phyloP scores from a whole-genome alignment of 805 yeast genomes.

The Candida qinlingensis region DNA sequence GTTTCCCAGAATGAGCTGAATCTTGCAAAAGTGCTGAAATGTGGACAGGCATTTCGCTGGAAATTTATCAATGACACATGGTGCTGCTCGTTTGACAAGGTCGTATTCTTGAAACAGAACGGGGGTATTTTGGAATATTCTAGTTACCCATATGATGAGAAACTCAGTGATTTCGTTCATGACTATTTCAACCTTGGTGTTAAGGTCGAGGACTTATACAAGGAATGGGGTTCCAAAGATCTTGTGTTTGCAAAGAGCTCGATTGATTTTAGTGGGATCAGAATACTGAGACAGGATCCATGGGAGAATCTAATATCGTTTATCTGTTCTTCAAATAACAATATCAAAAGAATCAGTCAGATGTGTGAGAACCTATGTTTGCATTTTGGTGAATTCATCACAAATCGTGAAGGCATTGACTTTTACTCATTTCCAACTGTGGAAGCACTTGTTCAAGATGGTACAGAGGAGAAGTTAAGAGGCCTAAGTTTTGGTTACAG shows the following conservation, averaged over 20 bases:
- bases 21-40: constrained; percentile 62
- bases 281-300: constrained; percentile 90
- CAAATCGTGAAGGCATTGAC: constrained; percentile 43
- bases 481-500: constrained; percentile 76
- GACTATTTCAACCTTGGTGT: constrained; percentile 72
- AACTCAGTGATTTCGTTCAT: constrained; percentile 39
- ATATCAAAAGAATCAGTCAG: constrained; percentile 85
- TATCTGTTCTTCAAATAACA: constrained; percentile 94
- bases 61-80: constrained; percentile 55
- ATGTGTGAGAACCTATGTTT: constrained; percentile 81
- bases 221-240: constrained; percentile 59
- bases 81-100: constrained; percentile 58
- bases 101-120: constrained; percentile 63
- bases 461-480: constrained; percentile 42
- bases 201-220: constrained; percentile 47
- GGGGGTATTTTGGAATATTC: constrained; percentile 45
- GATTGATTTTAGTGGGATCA: constrained; percentile 54
- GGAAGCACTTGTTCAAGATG: constrained; percentile 34
- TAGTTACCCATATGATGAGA: constrained; percentile 30
- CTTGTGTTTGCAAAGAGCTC: constrained; percentile 36
- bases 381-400: constrained; percentile 62
- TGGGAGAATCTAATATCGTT: constrained; percentile 93
- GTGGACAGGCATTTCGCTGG: constrained; percentile 75
- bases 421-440: constrained; percentile 78
- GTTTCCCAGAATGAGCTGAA: constrained; percentile 40